Evolutionary conservation across 176 grass and related monocot genomes (phyloP).

Genomic region (Puya raimondii): DNA sequence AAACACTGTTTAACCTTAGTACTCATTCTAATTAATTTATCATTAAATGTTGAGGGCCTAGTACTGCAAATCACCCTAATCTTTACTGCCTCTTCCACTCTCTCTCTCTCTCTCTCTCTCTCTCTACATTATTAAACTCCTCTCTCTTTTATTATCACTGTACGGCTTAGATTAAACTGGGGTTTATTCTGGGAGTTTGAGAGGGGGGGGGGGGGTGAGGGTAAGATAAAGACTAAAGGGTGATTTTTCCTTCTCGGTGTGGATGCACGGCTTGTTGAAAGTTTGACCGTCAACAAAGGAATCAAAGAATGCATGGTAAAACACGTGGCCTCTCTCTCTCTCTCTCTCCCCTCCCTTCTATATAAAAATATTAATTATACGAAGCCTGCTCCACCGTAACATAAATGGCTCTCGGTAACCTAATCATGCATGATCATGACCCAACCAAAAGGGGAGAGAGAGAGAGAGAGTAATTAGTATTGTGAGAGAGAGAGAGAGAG

Average conservation of each 20-base stretch:
- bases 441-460: background rate
- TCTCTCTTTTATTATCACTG: conserved; percentile 6
- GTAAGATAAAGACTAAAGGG: background rate
- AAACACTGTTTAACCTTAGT: too few relatives aligned
- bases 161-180: conserved; percentile 9
- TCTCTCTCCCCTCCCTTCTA: background rate
- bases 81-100: background rate
- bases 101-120: conserved; percentile 2
- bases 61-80: background rate
- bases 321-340: conserved; percentile 5
- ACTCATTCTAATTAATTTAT: too few relatives aligned
- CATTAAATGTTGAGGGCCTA: too few relatives aligned
- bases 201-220: background rate
- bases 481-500: background rate
- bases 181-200: background rate
- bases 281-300: conserved; percentile 30
- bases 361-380: background rate
- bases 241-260: conserved; percentile 14
- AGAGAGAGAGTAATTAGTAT: too few relatives aligned
- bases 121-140: background rate
- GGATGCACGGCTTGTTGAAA: conserved; percentile 10
- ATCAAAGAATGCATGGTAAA: conserved; percentile 20
- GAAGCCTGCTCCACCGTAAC: conserved; percentile 21
- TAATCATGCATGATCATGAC: conserved; percentile 23
- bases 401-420: conserved; percentile 27